Percentiles rank a stretch among this genome's conserved stretches.
Evolutionary conservation across 441 rosid genomes (phyloP).

Genomic region (Gossypium davidsonii): DNA sequence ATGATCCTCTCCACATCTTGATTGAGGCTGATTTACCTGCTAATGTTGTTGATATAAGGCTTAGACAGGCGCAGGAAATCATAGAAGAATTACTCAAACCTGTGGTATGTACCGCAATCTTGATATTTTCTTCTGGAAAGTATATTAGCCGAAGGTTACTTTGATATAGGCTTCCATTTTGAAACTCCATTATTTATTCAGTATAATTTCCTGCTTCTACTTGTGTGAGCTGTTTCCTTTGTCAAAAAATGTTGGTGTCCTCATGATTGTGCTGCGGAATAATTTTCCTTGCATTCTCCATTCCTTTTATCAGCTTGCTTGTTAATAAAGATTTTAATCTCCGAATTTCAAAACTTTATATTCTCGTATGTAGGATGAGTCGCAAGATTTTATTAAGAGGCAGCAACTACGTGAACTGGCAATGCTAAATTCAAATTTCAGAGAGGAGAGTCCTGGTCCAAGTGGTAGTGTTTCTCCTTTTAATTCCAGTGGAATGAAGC

Average conservation of each 20-base stretch:
- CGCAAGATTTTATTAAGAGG: slow-evolving; percentile 85
- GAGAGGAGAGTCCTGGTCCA: slow-evolving; percentile 95
- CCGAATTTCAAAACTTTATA: background rate
- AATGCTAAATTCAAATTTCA: slow-evolving; percentile 68
- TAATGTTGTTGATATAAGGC: slow-evolving; percentile 68
- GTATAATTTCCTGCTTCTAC: background rate
- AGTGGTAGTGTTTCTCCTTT: slow-evolving; percentile 85
- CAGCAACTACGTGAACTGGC: slow-evolving; percentile 91
- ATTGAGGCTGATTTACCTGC: slow-evolving; percentile 92
- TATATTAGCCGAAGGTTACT: background rate
- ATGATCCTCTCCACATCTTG: slow-evolving; percentile 89
- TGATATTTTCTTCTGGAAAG: background rate
- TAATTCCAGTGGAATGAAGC: slow-evolving; percentile 89
- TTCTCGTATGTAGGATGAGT: slow-evolving; percentile 60
- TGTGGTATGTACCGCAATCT: slow-evolving; percentile 45
- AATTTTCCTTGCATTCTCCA: background rate
- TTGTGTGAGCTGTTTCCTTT: background rate
- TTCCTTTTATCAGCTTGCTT: background rate
- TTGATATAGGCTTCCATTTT: background rate
- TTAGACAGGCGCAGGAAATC: slow-evolving; percentile 91
- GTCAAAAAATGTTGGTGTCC: background rate
- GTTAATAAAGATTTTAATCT: background rate
- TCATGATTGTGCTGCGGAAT: background rate
- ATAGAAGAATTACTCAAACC: slow-evolving; percentile 93
- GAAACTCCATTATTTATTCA: background rate